Evolutionary conservation across 2,329 filamentous ascomycete species (phyloP).

Genomic region (Westerdykella sp.): DNA sequence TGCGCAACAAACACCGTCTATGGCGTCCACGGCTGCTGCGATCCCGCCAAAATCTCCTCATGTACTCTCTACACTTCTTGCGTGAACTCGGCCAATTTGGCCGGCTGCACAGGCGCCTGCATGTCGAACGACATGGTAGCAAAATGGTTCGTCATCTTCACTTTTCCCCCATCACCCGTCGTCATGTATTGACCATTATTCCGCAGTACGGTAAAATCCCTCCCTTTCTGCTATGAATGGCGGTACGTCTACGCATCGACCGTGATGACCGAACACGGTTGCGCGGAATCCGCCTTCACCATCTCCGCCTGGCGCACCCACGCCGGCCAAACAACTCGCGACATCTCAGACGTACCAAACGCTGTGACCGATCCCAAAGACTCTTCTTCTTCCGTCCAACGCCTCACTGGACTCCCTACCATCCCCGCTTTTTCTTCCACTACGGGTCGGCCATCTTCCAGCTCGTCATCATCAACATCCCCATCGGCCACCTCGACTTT

Average conservation of each 20-base stretch:
- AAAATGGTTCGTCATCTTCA: constrained; percentile 18
- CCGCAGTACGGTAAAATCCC: constrained; percentile 11
- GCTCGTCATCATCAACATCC: background rate
- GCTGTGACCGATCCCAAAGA: background rate
- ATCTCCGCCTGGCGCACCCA: constrained; percentile 11
- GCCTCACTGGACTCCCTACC: background rate
- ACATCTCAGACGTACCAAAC: background rate
- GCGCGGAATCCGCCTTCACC: constrained; percentile 17
- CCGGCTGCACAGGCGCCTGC: constrained; percentile 25
- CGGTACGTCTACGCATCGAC: constrained; percentile 21
- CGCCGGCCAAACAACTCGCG: background rate
- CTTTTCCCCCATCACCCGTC: background rate
- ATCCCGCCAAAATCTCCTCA: constrained; percentile 11
- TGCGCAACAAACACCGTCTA: constrained; percentile 31
- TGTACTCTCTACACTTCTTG: constrained; percentile 30
- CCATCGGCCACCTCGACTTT: constrained; percentile 1
- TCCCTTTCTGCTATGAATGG: constrained; percentile 25
- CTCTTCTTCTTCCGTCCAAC: background rate
- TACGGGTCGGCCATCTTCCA: constrained; percentile 1
- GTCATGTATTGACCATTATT: background rate
- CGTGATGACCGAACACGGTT: constrained; percentile 28
- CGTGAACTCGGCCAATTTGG: constrained; percentile 20
- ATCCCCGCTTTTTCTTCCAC: background rate
- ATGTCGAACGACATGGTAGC: constrained; percentile 17
- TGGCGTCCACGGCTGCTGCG: constrained; percentile 32